A percentile compares a stretch with the other conserved stretches of the same genome.
These are phyloP conservation scores for Pseudocercospora crystallina DNA, from an alignment of 2,329 filamentous ascomycete species.

Conservation along the genomic window DNA sequence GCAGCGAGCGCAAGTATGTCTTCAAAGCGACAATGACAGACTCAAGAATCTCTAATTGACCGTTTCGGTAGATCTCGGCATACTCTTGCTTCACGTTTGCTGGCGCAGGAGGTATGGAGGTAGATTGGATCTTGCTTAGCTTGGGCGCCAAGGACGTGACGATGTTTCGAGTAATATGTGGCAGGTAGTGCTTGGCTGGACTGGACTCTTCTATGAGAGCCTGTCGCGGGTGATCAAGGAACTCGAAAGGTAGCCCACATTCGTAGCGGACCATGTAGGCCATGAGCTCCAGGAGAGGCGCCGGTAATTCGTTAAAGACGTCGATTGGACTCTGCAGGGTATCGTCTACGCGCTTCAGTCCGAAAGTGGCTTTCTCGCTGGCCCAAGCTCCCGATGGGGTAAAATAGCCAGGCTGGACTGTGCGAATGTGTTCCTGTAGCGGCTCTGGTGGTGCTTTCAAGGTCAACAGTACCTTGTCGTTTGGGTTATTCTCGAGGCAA, in stretches of 20 bases:
- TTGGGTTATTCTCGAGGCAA: conserved; percentile 47
- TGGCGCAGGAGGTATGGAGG: conserved; percentile 25
- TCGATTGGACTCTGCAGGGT: conserved; percentile 7
- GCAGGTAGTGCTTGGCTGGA: conserved; percentile 31
- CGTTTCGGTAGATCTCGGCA: conserved; percentile 45
- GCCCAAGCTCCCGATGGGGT: conserved; percentile 32
- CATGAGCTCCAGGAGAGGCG: conserved; percentile 36
- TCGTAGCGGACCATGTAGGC: conserved; percentile 37
- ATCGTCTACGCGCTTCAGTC: conserved; percentile 27
- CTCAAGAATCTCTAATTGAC: conserved; percentile 38
- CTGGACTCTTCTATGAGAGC: conserved; percentile 27
- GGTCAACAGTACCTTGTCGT: conserved; percentile 47
- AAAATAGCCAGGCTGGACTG: conserved; percentile 37
- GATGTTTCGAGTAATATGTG: conserved; percentile 36
- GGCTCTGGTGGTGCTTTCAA: conserved; percentile 41
- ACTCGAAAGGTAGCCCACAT: conserved; percentile 31
- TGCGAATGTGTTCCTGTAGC: conserved; percentile 34
- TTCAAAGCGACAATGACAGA: conserved; percentile 30
- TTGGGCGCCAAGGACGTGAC: conserved; percentile 36
- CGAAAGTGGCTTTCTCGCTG: conserved; percentile 38
- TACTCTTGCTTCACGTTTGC: conserved; percentile 42
- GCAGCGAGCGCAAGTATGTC: conserved; percentile 28
- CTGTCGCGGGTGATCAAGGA: conserved; percentile 28
- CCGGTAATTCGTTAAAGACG: conserved; percentile 33
- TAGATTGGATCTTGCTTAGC: conserved; percentile 31